These are phyloP conservation scores for Chenopodium formosanum DNA, from an alignment of 148 eudicot species.

Conservation along the genomic window DNA sequence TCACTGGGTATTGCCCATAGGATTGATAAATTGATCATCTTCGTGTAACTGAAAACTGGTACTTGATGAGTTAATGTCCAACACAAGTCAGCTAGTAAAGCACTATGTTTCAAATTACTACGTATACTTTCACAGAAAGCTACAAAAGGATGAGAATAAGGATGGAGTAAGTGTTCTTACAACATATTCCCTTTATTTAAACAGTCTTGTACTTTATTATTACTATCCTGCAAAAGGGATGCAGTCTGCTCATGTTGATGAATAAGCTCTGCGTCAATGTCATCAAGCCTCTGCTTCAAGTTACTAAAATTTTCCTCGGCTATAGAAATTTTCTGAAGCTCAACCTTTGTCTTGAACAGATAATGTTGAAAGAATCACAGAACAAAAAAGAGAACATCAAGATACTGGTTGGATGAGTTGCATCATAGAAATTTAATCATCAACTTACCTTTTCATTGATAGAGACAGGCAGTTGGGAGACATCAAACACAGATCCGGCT, in stretches of 20 bases:
- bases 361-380: slow-evolving; percentile 21
- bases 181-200: slow-evolving; percentile 33
- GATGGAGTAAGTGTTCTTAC: slow-evolving; percentile 35
- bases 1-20: neutral
- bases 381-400: neutral
- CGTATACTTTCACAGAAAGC: neutral
- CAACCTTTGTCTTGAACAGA: slow-evolving; percentile 38
- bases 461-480: slow-evolving; percentile 35
- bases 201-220: slow-evolving; percentile 30
- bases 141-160: neutral
- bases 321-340: slow-evolving; percentile 55
- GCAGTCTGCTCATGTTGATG: slow-evolving; percentile 53
- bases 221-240: slow-evolving; percentile 31
- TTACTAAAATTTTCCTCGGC: slow-evolving; percentile 53
- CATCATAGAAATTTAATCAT: neutral
- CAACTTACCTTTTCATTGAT: slow-evolving; percentile 62
- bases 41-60: neutral
- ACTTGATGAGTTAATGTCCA: neutral
- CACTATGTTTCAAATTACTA: neutral
- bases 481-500: slow-evolving; percentile 49
- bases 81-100: neutral
- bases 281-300: slow-evolving; percentile 67
- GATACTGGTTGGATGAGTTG: neutral
- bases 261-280: slow-evolving; percentile 52
- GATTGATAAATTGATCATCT: neutral